A percentile compares a stretch with the other conserved stretches of the same genome.
Conservation (phyloP, 306 rosid species). For the Prunus salicina region DNA sequence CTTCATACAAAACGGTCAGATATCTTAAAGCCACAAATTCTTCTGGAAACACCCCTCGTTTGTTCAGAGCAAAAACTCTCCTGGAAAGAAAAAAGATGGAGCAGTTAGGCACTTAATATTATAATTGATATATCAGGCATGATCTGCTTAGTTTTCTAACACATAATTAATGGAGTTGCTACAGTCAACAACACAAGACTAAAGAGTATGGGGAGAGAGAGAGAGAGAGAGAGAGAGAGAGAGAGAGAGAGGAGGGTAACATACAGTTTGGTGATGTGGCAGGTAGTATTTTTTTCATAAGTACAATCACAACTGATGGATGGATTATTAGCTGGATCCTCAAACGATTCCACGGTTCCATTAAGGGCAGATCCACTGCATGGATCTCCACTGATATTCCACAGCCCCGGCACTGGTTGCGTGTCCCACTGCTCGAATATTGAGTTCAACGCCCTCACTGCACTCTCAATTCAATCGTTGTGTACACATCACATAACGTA, state of each 20-base stretch:
- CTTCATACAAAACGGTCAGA: constrained; percentile 18
- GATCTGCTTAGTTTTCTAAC: too few species aligned
- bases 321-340: neutral
- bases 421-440: constrained; percentile 18
- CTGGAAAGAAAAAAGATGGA: constrained; percentile 3
- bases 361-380: constrained; percentile 17
- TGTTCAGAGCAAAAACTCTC: constrained; percentile 12
- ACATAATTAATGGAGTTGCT: too few species aligned
- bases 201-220: too few species aligned
- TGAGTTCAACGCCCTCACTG: constrained; percentile 28
- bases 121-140: too few species aligned
- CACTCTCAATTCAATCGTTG: neutral
- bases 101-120: neutral
- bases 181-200: too few species aligned
- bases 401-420: too few species aligned
- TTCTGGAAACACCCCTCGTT: constrained; percentile 3
- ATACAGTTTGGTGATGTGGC: constrained; percentile 32
- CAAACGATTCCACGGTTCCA: neutral
- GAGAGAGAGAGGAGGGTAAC: too few species aligned
- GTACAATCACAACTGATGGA: constrained; percentile 20
- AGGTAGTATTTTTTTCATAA: neutral
- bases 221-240: too few species aligned
- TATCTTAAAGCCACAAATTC: constrained; percentile 16
- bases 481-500: neutral
- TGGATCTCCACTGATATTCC: constrained; percentile 8